These are phyloP conservation scores for Umbilicaria muhlenbergii DNA, from an alignment of 495 filamentous ascomycete genomes.

Conservation along the genomic window DNA sequence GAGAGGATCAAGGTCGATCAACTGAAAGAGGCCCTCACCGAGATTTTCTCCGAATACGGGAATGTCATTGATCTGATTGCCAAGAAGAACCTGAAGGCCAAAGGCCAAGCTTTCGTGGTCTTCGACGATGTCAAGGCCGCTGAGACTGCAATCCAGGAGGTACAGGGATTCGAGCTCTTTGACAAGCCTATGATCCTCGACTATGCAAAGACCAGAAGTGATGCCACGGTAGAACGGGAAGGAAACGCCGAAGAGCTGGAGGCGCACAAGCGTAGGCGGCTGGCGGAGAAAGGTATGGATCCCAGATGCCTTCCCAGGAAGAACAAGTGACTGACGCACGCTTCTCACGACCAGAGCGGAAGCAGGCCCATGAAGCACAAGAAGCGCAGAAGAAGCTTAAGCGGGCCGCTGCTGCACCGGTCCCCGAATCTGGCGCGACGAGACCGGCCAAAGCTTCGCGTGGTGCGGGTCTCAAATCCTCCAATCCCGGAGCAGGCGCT, in stretches of 20 bases:
- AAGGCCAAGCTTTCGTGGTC: constrained; percentile 93
- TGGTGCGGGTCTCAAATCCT: constrained; percentile 70
- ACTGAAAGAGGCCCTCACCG: constrained; percentile 55
- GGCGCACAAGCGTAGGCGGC: constrained; percentile 64
- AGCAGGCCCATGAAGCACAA: constrained; percentile 71
- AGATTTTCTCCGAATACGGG: constrained; percentile 85
- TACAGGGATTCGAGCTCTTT: constrained; percentile 89
- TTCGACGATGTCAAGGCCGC: constrained; percentile 70
- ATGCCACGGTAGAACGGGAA: constrained; percentile 63
- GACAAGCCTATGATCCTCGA: constrained; percentile 84
- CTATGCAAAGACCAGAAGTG: constrained; percentile 72
- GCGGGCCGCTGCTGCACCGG: constrained; percentile 39
- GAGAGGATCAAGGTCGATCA: constrained; percentile 75
- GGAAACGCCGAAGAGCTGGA: constrained; percentile 74
- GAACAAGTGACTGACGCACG: background rate
- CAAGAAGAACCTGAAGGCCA: constrained; percentile 81
- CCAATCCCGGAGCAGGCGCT: constrained; percentile 46
- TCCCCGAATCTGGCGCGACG: constrained; percentile 30
- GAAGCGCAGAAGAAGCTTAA: constrained; percentile 76
- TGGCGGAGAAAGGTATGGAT: constrained; percentile 77
- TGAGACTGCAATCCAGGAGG: constrained; percentile 64
- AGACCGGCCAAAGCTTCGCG: constrained; percentile 59
- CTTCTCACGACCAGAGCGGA: constrained; percentile 49
- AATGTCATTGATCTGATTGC: constrained; percentile 82
- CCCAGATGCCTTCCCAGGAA: background rate